A percentile compares a stretch with the other conserved stretches of the same genome.
These are phyloP conservation scores for Colletotrichum phormii DNA, from an alignment of 2,329 filamentous ascomycete genomes.

Conservation along the genomic window DNA sequence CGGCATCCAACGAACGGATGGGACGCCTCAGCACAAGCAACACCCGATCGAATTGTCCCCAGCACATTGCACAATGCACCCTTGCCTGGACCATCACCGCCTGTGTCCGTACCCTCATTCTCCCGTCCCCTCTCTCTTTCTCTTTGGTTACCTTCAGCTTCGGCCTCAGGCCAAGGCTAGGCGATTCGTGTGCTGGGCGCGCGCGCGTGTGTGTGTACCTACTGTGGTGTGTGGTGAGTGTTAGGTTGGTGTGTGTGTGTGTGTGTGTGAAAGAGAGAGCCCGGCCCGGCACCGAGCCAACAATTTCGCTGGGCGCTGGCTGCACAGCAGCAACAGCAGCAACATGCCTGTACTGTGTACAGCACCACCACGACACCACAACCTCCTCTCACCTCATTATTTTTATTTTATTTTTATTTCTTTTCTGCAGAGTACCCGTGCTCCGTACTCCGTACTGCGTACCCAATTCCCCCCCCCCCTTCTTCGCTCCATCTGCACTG, in stretches of 20 bases:
- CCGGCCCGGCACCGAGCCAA: conserved; percentile 34
- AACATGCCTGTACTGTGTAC: not conserved
- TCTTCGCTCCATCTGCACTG: conserved; percentile 28
- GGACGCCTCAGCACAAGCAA: conserved; percentile 20
- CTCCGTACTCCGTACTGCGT: too few species aligned
- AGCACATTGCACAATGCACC: conserved; percentile 8
- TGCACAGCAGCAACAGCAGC: not conserved
- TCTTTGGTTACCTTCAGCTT: not conserved
- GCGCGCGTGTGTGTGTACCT: not conserved
- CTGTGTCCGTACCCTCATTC: not conserved
- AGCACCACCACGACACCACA: not conserved
- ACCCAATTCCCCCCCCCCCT: not conserved
- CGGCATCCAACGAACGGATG: conserved; percentile 1
- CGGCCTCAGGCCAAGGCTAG: conserved; percentile 14
- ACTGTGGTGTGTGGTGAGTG: too few species aligned
- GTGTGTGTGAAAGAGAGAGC: not conserved
- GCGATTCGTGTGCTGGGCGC: conserved; percentile 5
- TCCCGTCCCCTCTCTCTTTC: not conserved
- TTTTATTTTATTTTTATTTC: not conserved
- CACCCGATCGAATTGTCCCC: not conserved
- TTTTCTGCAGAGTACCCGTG: not conserved
- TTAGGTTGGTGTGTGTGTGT: not conserved
- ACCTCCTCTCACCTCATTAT: not conserved
- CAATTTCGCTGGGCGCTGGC: not conserved
- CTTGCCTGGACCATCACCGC: conserved; percentile 3